Conservation (phyloP, 208 protist genomes). For the Crithidia bombi region DNA sequence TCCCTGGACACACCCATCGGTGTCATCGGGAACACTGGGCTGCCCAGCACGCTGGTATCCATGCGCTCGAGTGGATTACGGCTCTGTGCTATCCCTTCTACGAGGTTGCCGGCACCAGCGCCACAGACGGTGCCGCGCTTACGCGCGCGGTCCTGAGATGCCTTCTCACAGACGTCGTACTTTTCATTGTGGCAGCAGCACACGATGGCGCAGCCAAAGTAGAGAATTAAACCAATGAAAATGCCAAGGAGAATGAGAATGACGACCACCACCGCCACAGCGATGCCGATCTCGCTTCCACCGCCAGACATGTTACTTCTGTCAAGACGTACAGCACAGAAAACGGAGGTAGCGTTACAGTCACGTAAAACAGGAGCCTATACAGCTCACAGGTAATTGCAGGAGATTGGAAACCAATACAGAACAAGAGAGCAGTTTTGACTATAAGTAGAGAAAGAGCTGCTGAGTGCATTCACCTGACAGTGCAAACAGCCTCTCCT, state of each 20-base stretch:
- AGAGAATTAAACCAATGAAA: constrained; percentile 7
- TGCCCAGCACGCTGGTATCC: neutral
- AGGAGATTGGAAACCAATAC: no score
- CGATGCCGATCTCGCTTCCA: neutral
- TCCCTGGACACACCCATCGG: neutral
- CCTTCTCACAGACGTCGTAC: constrained; percentile 8
- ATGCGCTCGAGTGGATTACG: neutral
- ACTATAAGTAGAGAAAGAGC: no score
- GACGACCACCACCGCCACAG: neutral
- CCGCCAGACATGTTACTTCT: neutral
- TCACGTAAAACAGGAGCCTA: no score
- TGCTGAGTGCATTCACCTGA: no score
- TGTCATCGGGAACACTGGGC: neutral
- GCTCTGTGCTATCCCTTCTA: neutral
- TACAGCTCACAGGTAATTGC: no score
- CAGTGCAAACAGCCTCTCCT: no score
- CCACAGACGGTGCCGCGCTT: neutral
- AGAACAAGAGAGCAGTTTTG: no score
- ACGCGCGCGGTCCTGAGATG: neutral
- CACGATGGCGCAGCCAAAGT: constrained; percentile 1
- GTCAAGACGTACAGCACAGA: no score
- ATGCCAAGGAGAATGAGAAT: neutral
- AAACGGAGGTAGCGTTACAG: no score
- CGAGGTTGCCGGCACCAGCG: neutral
- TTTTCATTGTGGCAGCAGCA: constrained; percentile 11